A percentile compares a stretch with the other conserved stretches of the same genome.
Evolutionary conservation across 1,284 basidiomycete species (phyloP).

Genomic region (Ceratorhiza oryzae-sativae): DNA sequence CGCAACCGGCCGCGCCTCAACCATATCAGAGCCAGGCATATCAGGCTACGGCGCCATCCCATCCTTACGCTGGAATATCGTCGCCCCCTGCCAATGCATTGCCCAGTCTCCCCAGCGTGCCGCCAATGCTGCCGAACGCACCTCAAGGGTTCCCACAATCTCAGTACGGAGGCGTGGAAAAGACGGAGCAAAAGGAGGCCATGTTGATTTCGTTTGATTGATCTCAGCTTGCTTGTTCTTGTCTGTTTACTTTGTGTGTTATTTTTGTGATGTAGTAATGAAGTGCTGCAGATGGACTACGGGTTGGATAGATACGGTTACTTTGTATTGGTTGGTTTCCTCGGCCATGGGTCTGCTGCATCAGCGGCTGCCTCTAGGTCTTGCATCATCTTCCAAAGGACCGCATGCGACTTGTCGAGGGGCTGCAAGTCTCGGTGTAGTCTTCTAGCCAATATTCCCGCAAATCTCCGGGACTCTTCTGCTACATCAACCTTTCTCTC

Average conservation of each 20-base stretch:
- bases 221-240: not conserved
- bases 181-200: conserved; percentile 80
- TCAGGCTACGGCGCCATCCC: conserved; percentile 46
- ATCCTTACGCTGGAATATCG: conserved; percentile 12
- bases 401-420: conserved; percentile 48
- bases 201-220: conserved; percentile 65
- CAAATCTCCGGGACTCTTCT: conserved; percentile 44
- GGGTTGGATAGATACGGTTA: conserved; percentile 4
- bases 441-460: conserved; percentile 46
- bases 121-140: conserved; percentile 66
- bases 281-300: not conserved
- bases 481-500: conserved; percentile 35
- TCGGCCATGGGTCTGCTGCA: conserved; percentile 41
- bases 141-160: conserved; percentile 58
- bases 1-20: conserved; percentile 46
- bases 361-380: conserved; percentile 37
- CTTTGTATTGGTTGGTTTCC: conserved; percentile 21
- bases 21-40: conserved; percentile 45
- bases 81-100: conserved; percentile 47
- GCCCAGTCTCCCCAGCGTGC: conserved; percentile 73
- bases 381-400: conserved; percentile 44
- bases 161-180: conserved; percentile 55
- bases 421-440: conserved; percentile 50
- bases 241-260: conserved; percentile 17
- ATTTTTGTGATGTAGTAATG: conserved; percentile 28